These are phyloP conservation scores for Pyrus communis DNA, from an alignment of 306 rosid genomes.

Conservation along the genomic window DNA sequence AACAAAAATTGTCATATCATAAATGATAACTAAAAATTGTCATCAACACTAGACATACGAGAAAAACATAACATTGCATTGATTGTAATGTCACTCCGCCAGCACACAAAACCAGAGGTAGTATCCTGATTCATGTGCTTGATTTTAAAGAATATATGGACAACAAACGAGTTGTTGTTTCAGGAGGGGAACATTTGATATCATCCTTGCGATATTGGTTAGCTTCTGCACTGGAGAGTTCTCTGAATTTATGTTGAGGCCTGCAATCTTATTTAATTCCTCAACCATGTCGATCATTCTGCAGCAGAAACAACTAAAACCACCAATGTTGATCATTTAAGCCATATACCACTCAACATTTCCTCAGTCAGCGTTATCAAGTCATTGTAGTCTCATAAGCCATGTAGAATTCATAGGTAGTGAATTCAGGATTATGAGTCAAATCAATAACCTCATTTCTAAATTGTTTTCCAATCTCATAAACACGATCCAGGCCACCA, in stretches of 20 bases:
- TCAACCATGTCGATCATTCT: slow-evolving; percentile 90
- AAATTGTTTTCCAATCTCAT: slow-evolving; percentile 96
- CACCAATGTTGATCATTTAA: neutral
- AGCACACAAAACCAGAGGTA: neutral
- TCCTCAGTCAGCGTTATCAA: slow-evolving; percentile 77
- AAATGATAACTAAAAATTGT: too few relatives aligned
- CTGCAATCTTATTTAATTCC: slow-evolving; percentile 68
- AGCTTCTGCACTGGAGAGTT: slow-evolving; percentile 71
- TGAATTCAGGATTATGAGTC: slow-evolving; percentile 92
- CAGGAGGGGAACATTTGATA: slow-evolving; percentile 77
- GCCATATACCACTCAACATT: slow-evolving; percentile 70
- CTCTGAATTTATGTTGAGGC: slow-evolving; percentile 60
- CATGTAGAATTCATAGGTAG: slow-evolving; percentile 94
- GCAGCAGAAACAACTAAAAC: slow-evolving; percentile 21
- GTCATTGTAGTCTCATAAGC: slow-evolving; percentile 81
- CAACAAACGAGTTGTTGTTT: slow-evolving; percentile 78
- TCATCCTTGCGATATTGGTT: slow-evolving; percentile 69
- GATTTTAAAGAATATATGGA: neutral
- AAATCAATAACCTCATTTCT: slow-evolving; percentile 97
- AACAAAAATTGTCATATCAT: too few relatives aligned
- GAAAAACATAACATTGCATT: neutral
- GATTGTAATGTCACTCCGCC: neutral
- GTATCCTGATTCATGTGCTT: neutral
- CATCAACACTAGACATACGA: neutral
- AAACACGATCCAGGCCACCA: slow-evolving; percentile 94